A percentile compares a stretch with the other conserved stretches of the same genome.
These are phyloP conservation scores for Sisymbrium altissimum DNA, from an alignment of 345 rosid species.

Conservation along the genomic window DNA sequence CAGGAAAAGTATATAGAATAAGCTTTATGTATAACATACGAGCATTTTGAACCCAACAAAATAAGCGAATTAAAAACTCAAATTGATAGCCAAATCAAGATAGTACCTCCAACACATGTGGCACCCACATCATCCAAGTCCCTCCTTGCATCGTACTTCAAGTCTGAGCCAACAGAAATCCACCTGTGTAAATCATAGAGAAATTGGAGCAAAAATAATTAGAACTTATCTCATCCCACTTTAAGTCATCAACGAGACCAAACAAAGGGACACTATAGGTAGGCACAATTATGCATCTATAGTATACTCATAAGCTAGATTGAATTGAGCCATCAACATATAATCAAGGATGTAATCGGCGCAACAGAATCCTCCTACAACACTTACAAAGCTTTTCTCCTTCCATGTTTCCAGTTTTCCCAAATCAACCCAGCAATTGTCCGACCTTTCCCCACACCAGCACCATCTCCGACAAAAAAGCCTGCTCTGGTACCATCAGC, in stretches of 20 bases:
- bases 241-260: background rate
- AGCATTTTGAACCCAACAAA: background rate
- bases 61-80: conserved; percentile 2
- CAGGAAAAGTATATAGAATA: background rate
- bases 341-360: background rate
- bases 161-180: conserved; percentile 98
- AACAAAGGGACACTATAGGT: background rate
- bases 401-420: conserved; percentile 90
- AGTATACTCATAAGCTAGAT: conserved; percentile 1
- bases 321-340: background rate
- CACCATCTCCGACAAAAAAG: conserved; percentile 97
- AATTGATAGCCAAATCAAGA: background rate
- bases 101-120: conserved; percentile 62
- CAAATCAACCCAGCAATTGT: conserved; percentile 94
- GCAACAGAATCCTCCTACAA: conserved; percentile 3
- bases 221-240: conserved; percentile 1
- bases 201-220: conserved; percentile 12
- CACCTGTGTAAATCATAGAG: conserved; percentile 56
- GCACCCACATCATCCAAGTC: conserved; percentile 99
- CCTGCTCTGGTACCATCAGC: conserved; percentile 86
- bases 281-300: conserved; percentile 1
- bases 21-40: conserved; percentile 5
- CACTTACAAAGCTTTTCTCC: conserved; percentile 85
- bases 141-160: conserved; percentile 93
- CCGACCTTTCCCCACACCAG: conserved; percentile 99